Conservation (phyloP, 139 green algal genomes). For the Yamagishiella unicocca region DNA sequence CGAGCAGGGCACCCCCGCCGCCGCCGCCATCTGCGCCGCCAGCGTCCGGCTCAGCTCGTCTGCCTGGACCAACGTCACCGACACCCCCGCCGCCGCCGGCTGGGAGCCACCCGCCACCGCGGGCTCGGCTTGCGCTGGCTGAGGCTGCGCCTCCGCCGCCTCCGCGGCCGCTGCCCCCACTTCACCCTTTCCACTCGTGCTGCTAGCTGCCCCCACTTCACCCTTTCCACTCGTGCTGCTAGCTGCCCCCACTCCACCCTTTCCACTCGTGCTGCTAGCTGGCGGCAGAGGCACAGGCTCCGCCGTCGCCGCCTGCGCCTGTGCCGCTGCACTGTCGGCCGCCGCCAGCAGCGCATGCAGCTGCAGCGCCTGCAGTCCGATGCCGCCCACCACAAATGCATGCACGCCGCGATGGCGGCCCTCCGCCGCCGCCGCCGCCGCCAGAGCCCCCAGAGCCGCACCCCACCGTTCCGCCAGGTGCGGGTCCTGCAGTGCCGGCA, state of each 20-base stretch:
- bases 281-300: no score
- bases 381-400: background rate
- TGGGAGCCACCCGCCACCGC: no score
- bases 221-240: no score
- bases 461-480: background rate
- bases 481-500: slow-evolving; percentile 31
- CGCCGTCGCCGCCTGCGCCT: background rate
- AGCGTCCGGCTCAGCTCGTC: slow-evolving; percentile 29
- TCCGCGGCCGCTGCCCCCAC: background rate
- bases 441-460: background rate
- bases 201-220: no score
- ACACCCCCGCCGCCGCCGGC: background rate
- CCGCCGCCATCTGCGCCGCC: slow-evolving; percentile 16
- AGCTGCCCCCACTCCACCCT: no score
- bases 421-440: background rate
- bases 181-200: no score
- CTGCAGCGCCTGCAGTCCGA: slow-evolving; percentile 9
- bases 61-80: background rate
- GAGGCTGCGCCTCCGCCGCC: background rate
- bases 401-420: background rate
- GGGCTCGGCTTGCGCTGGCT: no score
- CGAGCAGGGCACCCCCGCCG: background rate
- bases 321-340: no score
- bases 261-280: no score
- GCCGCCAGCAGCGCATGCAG: background rate